Evolutionary conservation across 139 green algal genomes (phyloP), one percentile per base, ranked within the genome.

Genomic region (Chlamydomonas sphaeroides): DNA sequence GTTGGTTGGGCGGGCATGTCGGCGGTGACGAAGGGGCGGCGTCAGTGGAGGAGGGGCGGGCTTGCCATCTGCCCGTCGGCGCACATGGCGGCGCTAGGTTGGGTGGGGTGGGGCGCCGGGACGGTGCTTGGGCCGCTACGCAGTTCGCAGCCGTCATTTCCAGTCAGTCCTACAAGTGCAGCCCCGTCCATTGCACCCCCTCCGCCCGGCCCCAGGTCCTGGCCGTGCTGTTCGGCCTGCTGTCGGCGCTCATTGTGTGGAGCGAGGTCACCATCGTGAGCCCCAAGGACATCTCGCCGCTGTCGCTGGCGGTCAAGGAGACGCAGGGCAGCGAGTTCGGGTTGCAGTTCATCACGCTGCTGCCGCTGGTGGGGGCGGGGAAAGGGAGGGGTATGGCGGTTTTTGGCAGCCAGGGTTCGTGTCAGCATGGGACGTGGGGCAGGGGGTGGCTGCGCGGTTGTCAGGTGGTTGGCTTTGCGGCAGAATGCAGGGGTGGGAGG

Each of bases 181-280:
- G n/a, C n/a, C n/a, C n/a, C n/a, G n/a, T n/a, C n/a, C n/a, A n/a
- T n/a, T n/a, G n/a, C n/a, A 51, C 10, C 17, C 51, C 35, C 68
- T 2, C 68, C 53, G 1, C 26, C 8, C 14, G 36, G 8, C 38
- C 7, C 36, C 74, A 80, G 74, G 42, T 80, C 20, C 74, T 80
- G 26, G 76, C 62, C 17, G 66, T 84, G 1, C 42, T 94, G 30
- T 83, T 96, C 57, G 93, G 63, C 2, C 32, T 82, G 1, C 57
- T 93, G 26, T 95, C 89, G 30, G 59, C 90, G 32, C 76, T 91
- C 57, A 88, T 98, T 32, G 84, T 98, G 39, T 98, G 96, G 91
- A 93, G 88, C 20, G 95, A 98, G 87, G 91, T 91, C 41, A 98
- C 95, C 65, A 98, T 98, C 65, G 89, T 89, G 62, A 41, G 62